Evolutionary conservation across 2,329 filamentous ascomycete genomes (phyloP).

Genomic region (Westerdykella aurantiaca): DNA sequence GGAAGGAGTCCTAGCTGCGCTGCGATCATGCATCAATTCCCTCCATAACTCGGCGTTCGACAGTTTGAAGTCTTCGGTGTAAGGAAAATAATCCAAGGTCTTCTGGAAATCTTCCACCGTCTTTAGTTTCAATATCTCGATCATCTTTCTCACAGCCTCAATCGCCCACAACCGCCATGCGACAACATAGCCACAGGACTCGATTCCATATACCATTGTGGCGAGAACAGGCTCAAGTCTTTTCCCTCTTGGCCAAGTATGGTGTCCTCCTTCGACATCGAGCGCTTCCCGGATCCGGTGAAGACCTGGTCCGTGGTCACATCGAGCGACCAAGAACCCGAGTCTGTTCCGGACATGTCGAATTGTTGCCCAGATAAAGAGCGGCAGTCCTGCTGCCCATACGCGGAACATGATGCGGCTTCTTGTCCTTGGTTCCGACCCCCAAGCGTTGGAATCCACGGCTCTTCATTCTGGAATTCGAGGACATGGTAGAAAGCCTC

Average conservation of each 20-base stretch:
- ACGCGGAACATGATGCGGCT: conserved; percentile 11
- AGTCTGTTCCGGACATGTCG: conserved; percentile 8
- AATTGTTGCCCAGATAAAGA: conserved; percentile 12
- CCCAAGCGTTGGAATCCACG: conserved; percentile 9
- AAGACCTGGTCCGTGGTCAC: conserved; percentile 7
- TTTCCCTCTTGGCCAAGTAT: conserved; percentile 15
- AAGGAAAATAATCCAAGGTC: conserved; percentile 12
- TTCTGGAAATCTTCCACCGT: conserved; percentile 14
- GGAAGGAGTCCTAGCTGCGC: neutral
- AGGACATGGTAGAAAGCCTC: conserved; percentile 11
- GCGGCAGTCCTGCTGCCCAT: conserved; percentile 11
- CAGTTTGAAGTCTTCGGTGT: conserved; percentile 6
- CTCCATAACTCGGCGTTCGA: conserved; percentile 9
- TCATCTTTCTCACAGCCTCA: conserved; percentile 5
- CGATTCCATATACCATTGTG: conserved; percentile 16
- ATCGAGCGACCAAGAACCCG: conserved; percentile 1
- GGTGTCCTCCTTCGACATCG: conserved; percentile 7
- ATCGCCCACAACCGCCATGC: conserved; percentile 12
- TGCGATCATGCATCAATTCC: conserved; percentile 10
- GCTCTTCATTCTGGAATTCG: conserved; percentile 8
- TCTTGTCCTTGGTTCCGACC: conserved; percentile 7
- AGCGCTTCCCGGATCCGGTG: conserved; percentile 9
- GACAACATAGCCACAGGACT: conserved; percentile 9
- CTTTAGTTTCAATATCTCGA: conserved; percentile 13
- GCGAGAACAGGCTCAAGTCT: conserved; percentile 13